These are phyloP conservation scores for Corchorus olitorius DNA, from an alignment of 345 rosid species.

Conservation along the genomic window DNA sequence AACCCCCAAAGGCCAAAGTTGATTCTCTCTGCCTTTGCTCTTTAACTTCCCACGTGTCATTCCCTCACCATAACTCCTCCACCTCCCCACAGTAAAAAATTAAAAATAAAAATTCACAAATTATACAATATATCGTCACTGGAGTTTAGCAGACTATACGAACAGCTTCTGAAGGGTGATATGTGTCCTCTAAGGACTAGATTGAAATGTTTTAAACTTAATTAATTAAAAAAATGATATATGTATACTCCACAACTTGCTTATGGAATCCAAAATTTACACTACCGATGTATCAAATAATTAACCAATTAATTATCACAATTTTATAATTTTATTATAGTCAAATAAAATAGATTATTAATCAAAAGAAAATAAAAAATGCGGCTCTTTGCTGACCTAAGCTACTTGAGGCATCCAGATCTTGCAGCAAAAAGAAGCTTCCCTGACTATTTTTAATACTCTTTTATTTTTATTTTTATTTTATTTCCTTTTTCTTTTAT, in stretches of 20 bases:
- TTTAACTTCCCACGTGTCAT: conserved; percentile 25
- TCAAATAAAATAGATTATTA: not conserved
- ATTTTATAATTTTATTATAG: too few species aligned
- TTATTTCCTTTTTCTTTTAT: not conserved
- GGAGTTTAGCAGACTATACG: too few species aligned
- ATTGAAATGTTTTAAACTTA: too few species aligned
- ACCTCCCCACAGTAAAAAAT: not conserved
- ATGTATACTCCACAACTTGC: too few species aligned
- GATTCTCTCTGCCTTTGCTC: not conserved
- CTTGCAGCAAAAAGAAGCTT: conserved; percentile 67
- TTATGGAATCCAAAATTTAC: too few species aligned
- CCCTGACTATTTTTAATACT: conserved; percentile 19
- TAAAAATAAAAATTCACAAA: not conserved
- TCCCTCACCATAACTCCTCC: not conserved
- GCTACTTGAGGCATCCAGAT: conserved; percentile 55
- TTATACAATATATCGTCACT: too few species aligned
- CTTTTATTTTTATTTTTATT: not conserved
- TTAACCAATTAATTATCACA: not conserved
- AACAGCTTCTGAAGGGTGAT: too few species aligned
- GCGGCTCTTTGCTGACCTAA: conserved; percentile 46
- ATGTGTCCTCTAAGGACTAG: too few species aligned
- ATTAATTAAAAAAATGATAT: too few species aligned
- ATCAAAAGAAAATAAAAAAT: not conserved
- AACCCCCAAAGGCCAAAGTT: not conserved
- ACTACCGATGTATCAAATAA: too few species aligned